Evolutionary conservation across 2,329 filamentous ascomycete species (phyloP), one percentile per base, ranked within the genome.

Genomic region (Zymoseptoria crescenta): DNA sequence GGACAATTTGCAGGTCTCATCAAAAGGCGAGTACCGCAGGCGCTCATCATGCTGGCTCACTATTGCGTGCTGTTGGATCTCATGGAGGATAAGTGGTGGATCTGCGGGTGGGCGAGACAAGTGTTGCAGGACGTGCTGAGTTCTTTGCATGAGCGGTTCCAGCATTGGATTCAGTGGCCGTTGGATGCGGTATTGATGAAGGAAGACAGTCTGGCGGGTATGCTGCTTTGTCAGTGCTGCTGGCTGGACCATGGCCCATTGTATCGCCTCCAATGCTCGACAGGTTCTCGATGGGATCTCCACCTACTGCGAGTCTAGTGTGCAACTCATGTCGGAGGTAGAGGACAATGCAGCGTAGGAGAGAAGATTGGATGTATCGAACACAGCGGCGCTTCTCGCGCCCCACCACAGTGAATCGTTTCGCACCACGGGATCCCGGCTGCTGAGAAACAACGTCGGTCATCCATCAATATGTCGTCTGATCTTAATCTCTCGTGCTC

Each of bases 111-210:
- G 66, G 62, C 64, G 13, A 52, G 56, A 27, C 59, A 62, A 50
- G 64, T 70, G 8, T 45, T 70, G 58, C 62, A 61, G 27, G 67
- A 70, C 56, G 56, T 70, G 10, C 57, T 69, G 27, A 54, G 59
- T 19, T 58, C 58, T n/a, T 21, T 70, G 59, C 59, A 66, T 3
- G 66, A 67, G 24, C 55, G 60, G 16, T 70, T 68, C 68, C 66
- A 68, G 60, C 59, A 61, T 52, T 71, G 69, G 68, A 63, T 71
- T 16, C 60, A 69, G 35, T 71, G 68, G 69, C 69, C 69, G 41
- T 57, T 68, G 8, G 65, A 66, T 55, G 58, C 57, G 19, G 58
- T 70, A 5, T 57, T 69, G 57, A 60, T 61, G 59, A 64, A 65
- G 20, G 50, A 45, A n/a, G 35, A 55, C 35, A 16, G 13, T 16